Base-by-base conservation (phyloP, 1,284 basidiomycete genomes). In the Naganishia liquefaciens region DNA sequence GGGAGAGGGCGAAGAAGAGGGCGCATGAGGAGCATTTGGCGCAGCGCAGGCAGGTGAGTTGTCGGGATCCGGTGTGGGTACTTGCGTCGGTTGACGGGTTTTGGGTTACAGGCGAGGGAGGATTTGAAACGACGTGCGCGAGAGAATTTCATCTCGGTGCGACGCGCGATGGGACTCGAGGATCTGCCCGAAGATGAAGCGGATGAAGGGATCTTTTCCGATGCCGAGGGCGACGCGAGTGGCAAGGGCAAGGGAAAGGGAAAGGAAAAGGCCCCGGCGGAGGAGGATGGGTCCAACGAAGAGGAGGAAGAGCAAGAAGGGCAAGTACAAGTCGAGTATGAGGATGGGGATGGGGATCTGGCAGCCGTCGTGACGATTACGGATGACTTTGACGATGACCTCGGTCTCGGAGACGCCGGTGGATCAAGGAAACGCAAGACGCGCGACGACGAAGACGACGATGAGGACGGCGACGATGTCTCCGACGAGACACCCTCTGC, bases 351-450 rank as follows among this genome's bases (percentile, higher is more conserved):
- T 68, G 77, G 75, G 33, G 77, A 79, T 43, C 75, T 78, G 65
- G 68, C 75, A 33, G 79, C 78, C 1, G 76, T 76, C 0, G 78
- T 80, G 11, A 79, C 78, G 23, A 78, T 80, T 63, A 72, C 71
- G 5, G 78, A 80, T 52, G 78, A 79, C 63, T 79, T 79, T 62
- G 76, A 78, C 55, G 55, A 65, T 9, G 55, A 65, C 28, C 57
- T 65, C 11, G 54, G 46, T 19, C 57, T 60, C 23, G 57, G 28
- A 11, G 57, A 23, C n/a, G 33, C 9, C 13, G 3, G 10, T 7
- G 19, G 21, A 21, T 37, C 46, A 2, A 30, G 57, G 3, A 60
- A 60, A 60, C 57, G 60, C 21, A 62, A 54, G 40, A 28, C 50
- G 15, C 49, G 40, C 19, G 60, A 44, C 43, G 21, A 42, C 28